Percentiles rank a stretch among this genome's conserved stretches.
Conservation (phyloP, 306 rosid genomes). For the Dalbergia cochinchinensis region DNA sequence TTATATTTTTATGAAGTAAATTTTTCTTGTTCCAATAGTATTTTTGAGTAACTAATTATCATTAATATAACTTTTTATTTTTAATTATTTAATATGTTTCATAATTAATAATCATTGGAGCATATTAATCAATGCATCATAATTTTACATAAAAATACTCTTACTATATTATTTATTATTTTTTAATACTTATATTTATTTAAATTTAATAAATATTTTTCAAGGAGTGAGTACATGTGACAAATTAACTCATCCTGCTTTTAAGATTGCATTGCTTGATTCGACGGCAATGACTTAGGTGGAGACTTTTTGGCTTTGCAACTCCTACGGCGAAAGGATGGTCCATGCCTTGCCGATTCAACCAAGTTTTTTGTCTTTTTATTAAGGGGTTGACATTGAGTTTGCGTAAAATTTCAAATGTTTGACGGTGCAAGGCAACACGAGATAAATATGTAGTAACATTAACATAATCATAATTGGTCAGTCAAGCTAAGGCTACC, state of each 20-base stretch:
- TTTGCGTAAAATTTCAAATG: conserved; percentile 28
- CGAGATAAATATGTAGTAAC: conserved; percentile 18
- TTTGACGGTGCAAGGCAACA: conserved; percentile 22
- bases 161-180: too few relatives aligned
- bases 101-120: too few relatives aligned
- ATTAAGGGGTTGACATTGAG: conserved; percentile 29
- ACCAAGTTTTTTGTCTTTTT: conserved; percentile 41
- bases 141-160: too few relatives aligned
- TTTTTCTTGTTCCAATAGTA: too few relatives aligned
- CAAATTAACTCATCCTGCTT: neutral
- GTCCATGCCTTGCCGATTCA: conserved; percentile 38
- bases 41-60: too few relatives aligned
- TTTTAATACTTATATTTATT: too few relatives aligned
- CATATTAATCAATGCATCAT: too few relatives aligned
- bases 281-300: conserved; percentile 12
- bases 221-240: neutral
- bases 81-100: too few relatives aligned
- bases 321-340: neutral
- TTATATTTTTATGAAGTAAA: too few relatives aligned
- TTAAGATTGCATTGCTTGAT: conserved; percentile 30
- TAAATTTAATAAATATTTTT: too few relatives aligned
- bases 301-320: conserved; percentile 20
- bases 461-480: neutral
- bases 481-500: conserved; percentile 25
- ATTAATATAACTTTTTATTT: too few relatives aligned